phyloP scores from a whole-genome alignment of 2,329 filamentous ascomycete genomes.

The Pseudogymnoascus sp. region DNA sequence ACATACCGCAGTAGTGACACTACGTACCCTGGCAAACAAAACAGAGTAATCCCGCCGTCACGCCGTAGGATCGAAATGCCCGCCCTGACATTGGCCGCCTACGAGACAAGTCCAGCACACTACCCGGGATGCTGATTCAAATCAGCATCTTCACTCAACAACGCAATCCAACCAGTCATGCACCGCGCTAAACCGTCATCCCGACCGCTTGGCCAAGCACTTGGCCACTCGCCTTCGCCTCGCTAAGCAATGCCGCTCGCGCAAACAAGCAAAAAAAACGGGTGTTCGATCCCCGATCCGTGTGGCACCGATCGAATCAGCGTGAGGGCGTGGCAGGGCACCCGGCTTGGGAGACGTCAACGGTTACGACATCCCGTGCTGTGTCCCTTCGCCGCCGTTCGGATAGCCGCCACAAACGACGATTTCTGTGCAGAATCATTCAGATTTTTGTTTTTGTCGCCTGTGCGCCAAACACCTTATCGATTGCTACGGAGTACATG shows the following conservation, averaged over 20 bases:
- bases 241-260: not conserved
- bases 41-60: not conserved
- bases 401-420: too few relatives aligned
- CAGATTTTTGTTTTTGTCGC: too few relatives aligned
- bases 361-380: not conserved
- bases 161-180: not conserved
- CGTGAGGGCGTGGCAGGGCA: not conserved
- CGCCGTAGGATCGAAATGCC: not conserved
- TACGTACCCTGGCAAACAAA: not conserved
- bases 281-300: not conserved
- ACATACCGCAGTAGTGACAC: not conserved
- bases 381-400: not conserved
- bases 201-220: not conserved
- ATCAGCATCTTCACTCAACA: not conserved
- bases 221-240: not conserved
- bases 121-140: not conserved
- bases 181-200: slow-evolving; percentile 1
- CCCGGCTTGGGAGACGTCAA: not conserved
- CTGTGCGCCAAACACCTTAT: not conserved
- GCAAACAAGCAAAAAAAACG: not conserved
- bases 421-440: too few relatives aligned
- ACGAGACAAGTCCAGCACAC: not conserved
- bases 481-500: too few relatives aligned
- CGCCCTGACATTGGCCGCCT: not conserved
- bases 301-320: too few relatives aligned